Evolutionary conservation across 208 protist genomes (phyloP).

Genomic region (Leptomonas pyrrhocoris): DNA sequence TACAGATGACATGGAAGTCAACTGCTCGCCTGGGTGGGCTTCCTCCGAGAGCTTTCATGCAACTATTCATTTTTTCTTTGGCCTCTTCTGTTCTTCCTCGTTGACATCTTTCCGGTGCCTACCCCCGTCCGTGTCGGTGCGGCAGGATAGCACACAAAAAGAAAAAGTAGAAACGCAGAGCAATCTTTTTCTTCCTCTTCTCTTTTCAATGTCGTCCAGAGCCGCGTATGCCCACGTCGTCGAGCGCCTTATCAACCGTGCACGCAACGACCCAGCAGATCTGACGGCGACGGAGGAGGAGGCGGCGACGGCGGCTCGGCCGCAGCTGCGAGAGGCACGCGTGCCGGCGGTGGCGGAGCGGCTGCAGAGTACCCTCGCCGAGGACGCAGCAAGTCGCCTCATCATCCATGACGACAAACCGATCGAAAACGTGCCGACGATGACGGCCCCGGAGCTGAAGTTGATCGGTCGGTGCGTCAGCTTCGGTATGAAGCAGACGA

Average conservation of each 20-base stretch:
- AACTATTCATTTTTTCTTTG: neutral
- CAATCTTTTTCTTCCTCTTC: neutral
- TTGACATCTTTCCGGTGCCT: neutral
- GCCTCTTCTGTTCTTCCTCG: neutral
- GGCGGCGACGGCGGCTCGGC: neutral
- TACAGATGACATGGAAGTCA: too few species aligned
- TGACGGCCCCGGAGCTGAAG: conserved; percentile 56
- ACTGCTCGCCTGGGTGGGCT: too few species aligned
- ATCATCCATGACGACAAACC: conserved; percentile 40
- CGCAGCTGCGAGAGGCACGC: neutral
- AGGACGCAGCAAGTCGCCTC: neutral
- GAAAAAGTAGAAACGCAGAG: too few species aligned
- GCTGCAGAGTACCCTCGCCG: neutral
- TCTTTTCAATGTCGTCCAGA: conserved; percentile 1
- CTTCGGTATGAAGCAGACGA: conserved; percentile 48
- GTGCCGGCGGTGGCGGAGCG: neutral
- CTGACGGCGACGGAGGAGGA: neutral
- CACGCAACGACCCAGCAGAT: too few species aligned
- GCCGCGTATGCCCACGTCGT: neutral
- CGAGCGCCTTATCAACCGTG: neutral
- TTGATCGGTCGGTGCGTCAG: conserved; percentile 72
- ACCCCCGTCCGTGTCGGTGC: too few species aligned
- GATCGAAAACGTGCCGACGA: conserved; percentile 56
- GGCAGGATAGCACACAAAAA: too few species aligned
- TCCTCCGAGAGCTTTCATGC: too few species aligned